Evolutionary conservation across 352 stramenopile species (phyloP).

Genomic region (Aphanomyces cochlioides): DNA sequence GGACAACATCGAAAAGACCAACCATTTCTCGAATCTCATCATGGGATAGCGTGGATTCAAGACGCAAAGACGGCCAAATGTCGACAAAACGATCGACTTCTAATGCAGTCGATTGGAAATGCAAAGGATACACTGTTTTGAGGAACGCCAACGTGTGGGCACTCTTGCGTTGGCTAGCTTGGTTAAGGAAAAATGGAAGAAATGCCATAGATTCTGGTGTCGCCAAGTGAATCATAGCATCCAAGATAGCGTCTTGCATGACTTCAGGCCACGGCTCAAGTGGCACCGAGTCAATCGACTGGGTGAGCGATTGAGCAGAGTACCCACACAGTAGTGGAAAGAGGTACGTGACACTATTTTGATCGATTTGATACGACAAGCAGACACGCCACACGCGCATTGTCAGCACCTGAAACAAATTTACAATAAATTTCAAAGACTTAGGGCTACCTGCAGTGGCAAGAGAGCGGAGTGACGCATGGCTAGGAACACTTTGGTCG

Average conservation of each 20-base stretch:
- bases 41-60: background rate
- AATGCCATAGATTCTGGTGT: background rate
- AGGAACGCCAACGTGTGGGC: conserved; percentile 2
- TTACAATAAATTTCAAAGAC: conserved; percentile 2
- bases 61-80: background rate
- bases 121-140: background rate
- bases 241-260: conserved; percentile 18
- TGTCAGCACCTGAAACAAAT: conserved; percentile 50
- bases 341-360: conserved; percentile 65
- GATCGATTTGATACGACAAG: conserved; percentile 59
- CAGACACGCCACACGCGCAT: conserved; percentile 62
- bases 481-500: conserved; percentile 25
- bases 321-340: conserved; percentile 55
- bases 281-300: conserved; percentile 1
- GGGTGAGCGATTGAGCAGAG: conserved; percentile 25
- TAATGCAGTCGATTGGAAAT: background rate
- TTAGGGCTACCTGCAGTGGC: conserved; percentile 2
- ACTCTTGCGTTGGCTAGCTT: background rate
- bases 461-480: conserved; percentile 16
- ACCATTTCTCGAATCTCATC: background rate
- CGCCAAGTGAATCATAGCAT: conserved; percentile 8
- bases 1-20: background rate
- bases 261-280: conserved; percentile 17
- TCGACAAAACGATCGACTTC: background rate
- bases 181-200: conserved; percentile 23